Conservation (phyloP, 257 asterid species). For the Scutellaria minor region DNA sequence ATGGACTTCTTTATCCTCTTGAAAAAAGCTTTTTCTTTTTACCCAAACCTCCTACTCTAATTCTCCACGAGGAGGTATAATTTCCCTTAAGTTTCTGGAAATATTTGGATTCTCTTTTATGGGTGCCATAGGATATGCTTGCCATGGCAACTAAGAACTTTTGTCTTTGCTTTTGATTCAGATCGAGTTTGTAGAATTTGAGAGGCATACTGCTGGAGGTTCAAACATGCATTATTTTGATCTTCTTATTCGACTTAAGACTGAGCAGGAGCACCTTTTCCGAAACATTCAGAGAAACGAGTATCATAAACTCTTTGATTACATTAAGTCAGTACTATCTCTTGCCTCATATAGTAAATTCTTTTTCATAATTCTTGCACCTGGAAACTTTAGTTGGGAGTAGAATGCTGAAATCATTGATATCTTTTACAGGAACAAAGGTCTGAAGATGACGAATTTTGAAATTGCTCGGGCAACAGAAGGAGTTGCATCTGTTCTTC, state of each 20-base stretch:
- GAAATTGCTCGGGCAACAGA: conserved; percentile 49
- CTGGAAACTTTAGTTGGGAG: neutral
- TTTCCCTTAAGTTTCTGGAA: conserved; percentile 3
- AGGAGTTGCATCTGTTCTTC: conserved; percentile 67
- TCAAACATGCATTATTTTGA: conserved; percentile 91
- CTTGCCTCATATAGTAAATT: neutral
- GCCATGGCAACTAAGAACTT: conserved; percentile 26
- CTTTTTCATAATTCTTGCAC: neutral
- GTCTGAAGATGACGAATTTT: conserved; percentile 73
- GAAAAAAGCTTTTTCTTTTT: conserved; percentile 96
- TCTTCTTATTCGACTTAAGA: conserved; percentile 76
- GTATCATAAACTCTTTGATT: conserved; percentile 64
- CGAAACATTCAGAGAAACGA: conserved; percentile 88
- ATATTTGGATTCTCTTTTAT: conserved; percentile 4
- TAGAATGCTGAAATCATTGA: conserved; percentile 18
- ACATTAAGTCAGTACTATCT: conserved; percentile 60
- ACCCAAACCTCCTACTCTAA: conserved; percentile 94
- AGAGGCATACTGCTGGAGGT: conserved; percentile 91
- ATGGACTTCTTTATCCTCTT: conserved; percentile 94
- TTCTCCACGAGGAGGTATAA: conserved; percentile 88
- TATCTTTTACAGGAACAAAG: conserved; percentile 59
- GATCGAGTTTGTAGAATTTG: conserved; percentile 85
- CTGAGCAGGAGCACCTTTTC: conserved; percentile 88
- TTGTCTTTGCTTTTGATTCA: conserved; percentile 31
- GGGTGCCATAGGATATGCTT: conserved; percentile 5